These are phyloP conservation scores for Tagetes patula DNA, from an alignment of 129 eudicot genomes.

Conservation along the genomic window DNA sequence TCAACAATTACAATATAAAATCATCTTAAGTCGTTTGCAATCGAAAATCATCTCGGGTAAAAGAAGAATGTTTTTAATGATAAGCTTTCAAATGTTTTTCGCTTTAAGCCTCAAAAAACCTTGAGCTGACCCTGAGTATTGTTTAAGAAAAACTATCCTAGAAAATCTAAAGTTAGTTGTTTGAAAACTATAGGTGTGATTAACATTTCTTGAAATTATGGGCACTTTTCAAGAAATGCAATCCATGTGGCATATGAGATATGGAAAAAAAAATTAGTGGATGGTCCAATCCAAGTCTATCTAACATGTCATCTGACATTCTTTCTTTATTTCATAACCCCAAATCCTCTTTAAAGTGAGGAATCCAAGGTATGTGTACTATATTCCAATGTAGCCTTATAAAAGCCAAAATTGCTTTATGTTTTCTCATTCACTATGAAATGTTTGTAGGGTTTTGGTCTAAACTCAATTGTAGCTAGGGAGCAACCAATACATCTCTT, in stretches of 20 bases:
- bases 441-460: slow-evolving; percentile 34
- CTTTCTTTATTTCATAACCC: slow-evolving; percentile 34
- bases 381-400: slow-evolving; percentile 29
- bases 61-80: too few species aligned
- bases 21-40: too few species aligned
- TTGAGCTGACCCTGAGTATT: too few species aligned
- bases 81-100: too few species aligned
- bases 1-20: too few species aligned
- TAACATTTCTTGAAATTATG: slow-evolving; percentile 23
- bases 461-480: slow-evolving; percentile 25
- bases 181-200: too few species aligned
- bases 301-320: slow-evolving; percentile 42
- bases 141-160: too few species aligned
- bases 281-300: slow-evolving; percentile 32
- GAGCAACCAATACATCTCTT: slow-evolving; percentile 42
- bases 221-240: slow-evolving; percentile 26
- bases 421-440: slow-evolving; percentile 41
- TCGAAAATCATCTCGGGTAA: too few species aligned
- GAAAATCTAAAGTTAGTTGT: too few species aligned
- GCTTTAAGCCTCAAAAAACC: too few species aligned
- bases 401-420: slow-evolving; percentile 55
- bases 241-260: slow-evolving; percentile 37
- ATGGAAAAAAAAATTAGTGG: slow-evolving; percentile 34
- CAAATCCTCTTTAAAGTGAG: slow-evolving; percentile 36
- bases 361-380: slow-evolving; percentile 51